A percentile compares a stretch with the other conserved stretches of the same genome.
phyloP scores from a whole-genome alignment of 345 rosid genomes.

The Turritis glabra region DNA sequence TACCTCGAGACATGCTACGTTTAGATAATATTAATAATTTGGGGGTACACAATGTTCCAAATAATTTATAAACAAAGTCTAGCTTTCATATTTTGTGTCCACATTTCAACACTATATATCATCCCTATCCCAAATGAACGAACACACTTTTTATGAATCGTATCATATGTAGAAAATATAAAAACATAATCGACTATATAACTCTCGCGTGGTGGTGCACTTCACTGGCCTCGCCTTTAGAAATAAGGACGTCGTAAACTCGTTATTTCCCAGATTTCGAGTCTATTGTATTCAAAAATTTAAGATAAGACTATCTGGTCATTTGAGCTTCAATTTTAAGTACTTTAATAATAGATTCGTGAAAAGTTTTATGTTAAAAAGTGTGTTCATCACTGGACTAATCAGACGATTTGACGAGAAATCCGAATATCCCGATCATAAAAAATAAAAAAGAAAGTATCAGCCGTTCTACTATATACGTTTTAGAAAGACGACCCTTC shows the following conservation, averaged over 20 bases:
- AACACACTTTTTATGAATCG: not conserved
- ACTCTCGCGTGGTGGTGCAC: not conserved
- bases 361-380: not conserved
- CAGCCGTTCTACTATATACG: too few relatives aligned
- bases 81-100: conserved; percentile 26
- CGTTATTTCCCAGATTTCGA: not conserved
- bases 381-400: not conserved
- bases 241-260: not conserved
- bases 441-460: too few relatives aligned
- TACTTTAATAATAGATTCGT: not conserved
- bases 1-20: conserved; percentile 32
- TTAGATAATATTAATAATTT: conserved; percentile 23
- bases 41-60: conserved; percentile 20
- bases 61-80: conserved; percentile 17
- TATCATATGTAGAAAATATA: not conserved
- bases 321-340: not conserved
- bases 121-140: conserved; percentile 14
- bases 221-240: not conserved
- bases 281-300: not conserved
- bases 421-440: too few relatives aligned
- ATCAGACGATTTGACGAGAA: not conserved
- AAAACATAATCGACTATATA: not conserved
- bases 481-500: too few relatives aligned
- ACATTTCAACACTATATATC: conserved; percentile 17
- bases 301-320: not conserved